phyloP scores from a whole-genome alignment of 2,329 filamentous ascomycete species.

The Aspergillus ibericus region DNA sequence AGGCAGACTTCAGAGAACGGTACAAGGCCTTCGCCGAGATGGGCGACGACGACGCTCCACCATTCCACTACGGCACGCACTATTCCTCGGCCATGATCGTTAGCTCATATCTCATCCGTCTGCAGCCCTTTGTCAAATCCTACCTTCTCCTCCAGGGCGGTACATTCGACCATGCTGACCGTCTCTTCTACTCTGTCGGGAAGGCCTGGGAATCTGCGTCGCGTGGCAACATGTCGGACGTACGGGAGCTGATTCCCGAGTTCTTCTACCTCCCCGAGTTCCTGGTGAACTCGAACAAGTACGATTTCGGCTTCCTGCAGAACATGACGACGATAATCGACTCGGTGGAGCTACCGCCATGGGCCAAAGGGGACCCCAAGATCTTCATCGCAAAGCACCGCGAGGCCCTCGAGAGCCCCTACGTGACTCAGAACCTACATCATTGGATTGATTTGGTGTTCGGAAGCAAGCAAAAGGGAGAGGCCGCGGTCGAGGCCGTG shows the following conservation, averaged over 20 bases:
- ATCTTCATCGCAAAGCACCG: conserved; percentile 95
- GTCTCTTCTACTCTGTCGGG: conserved; percentile 89
- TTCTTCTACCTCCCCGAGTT: conserved; percentile 98
- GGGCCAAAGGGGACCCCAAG: conserved; percentile 94
- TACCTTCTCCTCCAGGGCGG: conserved; percentile 94
- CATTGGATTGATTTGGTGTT: conserved; percentile 97
- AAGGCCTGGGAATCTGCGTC: conserved; percentile 91
- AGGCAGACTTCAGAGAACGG: conserved; percentile 76
- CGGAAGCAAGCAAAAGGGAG: conserved; percentile 88
- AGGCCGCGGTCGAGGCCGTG: conserved; percentile 83
- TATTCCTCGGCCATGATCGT: conserved; percentile 99
- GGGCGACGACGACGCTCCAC: conserved; percentile 69
- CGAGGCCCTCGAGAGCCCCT: conserved; percentile 90
- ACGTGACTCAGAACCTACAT: conserved; percentile 86
- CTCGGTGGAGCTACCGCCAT: conserved; percentile 84
- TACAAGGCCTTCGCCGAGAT: conserved; percentile 90
- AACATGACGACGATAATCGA: conserved; percentile 78
- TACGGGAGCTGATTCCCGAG: conserved; percentile 90
- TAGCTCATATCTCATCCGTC: conserved; percentile 88
- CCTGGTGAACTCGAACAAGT: conserved; percentile 86
- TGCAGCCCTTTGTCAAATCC: conserved; percentile 95
- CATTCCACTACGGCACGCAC: conserved; percentile 97
- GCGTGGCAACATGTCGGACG: conserved; percentile 85
- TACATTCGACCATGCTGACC: conserved; percentile 91
- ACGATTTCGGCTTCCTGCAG: conserved; percentile 88